These are phyloP conservation scores for Pythium dissotocum DNA, from an alignment of 352 stramenopile species.

Conservation along the genomic window DNA sequence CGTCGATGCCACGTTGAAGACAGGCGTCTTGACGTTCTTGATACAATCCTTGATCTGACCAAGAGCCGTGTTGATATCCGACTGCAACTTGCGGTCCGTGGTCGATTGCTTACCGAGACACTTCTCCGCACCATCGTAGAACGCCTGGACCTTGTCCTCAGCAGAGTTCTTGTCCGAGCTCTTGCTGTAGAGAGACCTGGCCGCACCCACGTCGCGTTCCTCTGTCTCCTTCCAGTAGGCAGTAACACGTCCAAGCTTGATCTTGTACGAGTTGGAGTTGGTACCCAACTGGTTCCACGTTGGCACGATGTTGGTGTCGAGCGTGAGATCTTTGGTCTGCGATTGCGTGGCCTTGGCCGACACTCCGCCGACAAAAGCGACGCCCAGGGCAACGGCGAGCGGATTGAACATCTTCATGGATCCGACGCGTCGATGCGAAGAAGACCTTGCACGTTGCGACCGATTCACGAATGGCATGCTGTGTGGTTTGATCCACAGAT, in stretches of 20 bases:
- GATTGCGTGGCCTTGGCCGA: neutral
- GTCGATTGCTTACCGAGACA: neutral
- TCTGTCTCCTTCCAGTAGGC: neutral
- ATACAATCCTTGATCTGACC: neutral
- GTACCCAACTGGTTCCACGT: constrained; percentile 4
- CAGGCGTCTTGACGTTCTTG: neutral
- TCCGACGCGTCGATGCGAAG: neutral
- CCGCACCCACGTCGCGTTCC: neutral
- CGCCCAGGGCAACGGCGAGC: neutral
- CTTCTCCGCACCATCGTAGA: neutral
- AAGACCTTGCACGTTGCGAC: neutral
- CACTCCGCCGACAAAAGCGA: neutral
- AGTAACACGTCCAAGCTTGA: neutral
- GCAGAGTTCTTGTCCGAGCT: neutral
- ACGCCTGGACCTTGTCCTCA: neutral
- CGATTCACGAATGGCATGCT: neutral
- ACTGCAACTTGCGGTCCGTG: neutral
- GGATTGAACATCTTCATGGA: neutral
- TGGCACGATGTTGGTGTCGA: constrained; percentile 13
- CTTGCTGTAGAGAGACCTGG: neutral
- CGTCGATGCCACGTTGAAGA: neutral
- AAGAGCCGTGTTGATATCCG: neutral
- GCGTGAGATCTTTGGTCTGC: constrained; percentile 7
- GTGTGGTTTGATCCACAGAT: no score
- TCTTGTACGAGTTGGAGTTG: neutral